Evolutionary conservation across 768 basidiomycete genomes (phyloP).

Genomic region (Suillus hirtellus): DNA sequence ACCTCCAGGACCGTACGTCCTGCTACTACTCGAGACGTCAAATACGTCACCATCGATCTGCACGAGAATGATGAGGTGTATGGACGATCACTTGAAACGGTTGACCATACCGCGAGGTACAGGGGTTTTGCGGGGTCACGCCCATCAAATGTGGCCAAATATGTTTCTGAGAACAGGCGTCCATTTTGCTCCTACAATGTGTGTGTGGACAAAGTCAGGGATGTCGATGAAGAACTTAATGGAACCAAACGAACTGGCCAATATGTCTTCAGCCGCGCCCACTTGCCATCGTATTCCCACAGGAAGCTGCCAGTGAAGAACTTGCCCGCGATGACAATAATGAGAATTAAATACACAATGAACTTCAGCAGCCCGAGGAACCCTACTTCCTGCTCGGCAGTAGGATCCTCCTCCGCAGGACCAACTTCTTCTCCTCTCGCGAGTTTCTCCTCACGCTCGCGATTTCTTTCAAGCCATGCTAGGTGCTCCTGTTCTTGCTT

Average conservation of each 20-base stretch:
- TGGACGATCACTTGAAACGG: not conserved
- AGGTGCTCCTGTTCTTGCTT: conserved; percentile 60
- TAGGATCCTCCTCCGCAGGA: conserved; percentile 73
- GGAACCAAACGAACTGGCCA: conserved; percentile 51
- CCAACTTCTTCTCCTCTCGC: conserved; percentile 73
- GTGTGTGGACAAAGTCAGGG: not conserved
- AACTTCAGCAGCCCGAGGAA: conserved; percentile 69
- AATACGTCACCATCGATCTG: conserved; percentile 92
- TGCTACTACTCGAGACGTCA: conserved; percentile 78
- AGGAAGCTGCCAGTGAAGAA: conserved; percentile 85
- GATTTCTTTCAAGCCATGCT: conserved; percentile 69
- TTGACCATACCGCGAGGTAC: conserved; percentile 74
- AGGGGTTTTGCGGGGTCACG: conserved; percentile 61
- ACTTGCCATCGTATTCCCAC: conserved; percentile 80
- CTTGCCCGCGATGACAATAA: conserved; percentile 65
- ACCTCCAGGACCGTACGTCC: conserved; percentile 87
- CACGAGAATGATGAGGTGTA: conserved; percentile 14
- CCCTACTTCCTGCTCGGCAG: conserved; percentile 65
- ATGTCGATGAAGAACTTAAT: conserved; percentile 3
- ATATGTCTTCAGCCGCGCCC: conserved; percentile 58
- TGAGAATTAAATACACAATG: conserved; percentile 53
- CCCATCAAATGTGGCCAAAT: conserved; percentile 73
- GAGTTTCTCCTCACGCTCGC: conserved; percentile 70
- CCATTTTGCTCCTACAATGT: conserved; percentile 50
- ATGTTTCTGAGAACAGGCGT: conserved; percentile 71